A percentile compares a stretch with the other conserved stretches of the same genome.
Evolutionary conservation across 2,329 filamentous ascomycete species (phyloP).

Genomic region (Pleoardoris graminearum): DNA sequence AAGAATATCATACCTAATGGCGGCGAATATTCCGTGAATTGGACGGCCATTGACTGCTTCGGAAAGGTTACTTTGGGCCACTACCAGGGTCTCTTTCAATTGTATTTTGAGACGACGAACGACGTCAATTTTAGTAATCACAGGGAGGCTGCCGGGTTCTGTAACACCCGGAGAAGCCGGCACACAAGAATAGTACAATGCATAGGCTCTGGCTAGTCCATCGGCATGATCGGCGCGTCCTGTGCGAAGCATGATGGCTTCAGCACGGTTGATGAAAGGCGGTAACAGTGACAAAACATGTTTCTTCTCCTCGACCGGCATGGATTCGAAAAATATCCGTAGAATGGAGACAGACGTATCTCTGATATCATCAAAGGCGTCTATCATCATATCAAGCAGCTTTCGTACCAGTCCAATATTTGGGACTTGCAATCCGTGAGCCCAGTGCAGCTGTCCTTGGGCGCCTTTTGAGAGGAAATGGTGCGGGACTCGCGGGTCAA

Average conservation of each 20-base stretch:
- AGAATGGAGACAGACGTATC: conserved; percentile 55
- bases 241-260: conserved; percentile 66
- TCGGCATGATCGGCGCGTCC: conserved; percentile 91
- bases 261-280: conserved; percentile 44
- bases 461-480: conserved; percentile 52
- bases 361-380: conserved; percentile 92
- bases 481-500: conserved; percentile 56
- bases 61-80: conserved; percentile 68
- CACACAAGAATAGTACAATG: conserved; percentile 67
- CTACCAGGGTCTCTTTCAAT: conserved; percentile 65
- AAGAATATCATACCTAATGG: conserved; percentile 35
- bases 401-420: conserved; percentile 56
- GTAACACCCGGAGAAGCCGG: conserved; percentile 27
- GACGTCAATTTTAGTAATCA: conserved; percentile 49
- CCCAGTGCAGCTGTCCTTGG: conserved; percentile 55
- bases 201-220: conserved; percentile 77
- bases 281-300: conserved; percentile 20
- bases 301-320: conserved; percentile 18
- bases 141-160: conserved; percentile 23
- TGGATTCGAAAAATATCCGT: conserved; percentile 32
- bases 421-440: conserved; percentile 52
- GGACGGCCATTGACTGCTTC: conserved; percentile 58
- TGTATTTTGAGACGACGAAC: conserved; percentile 62
- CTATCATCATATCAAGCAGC: conserved; percentile 77
- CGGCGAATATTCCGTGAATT: conserved; percentile 50